Evolutionary conservation across 306 rosid species (phyloP), one percentile per base, ranked within the genome.

Genomic region (Inga laurina): DNA sequence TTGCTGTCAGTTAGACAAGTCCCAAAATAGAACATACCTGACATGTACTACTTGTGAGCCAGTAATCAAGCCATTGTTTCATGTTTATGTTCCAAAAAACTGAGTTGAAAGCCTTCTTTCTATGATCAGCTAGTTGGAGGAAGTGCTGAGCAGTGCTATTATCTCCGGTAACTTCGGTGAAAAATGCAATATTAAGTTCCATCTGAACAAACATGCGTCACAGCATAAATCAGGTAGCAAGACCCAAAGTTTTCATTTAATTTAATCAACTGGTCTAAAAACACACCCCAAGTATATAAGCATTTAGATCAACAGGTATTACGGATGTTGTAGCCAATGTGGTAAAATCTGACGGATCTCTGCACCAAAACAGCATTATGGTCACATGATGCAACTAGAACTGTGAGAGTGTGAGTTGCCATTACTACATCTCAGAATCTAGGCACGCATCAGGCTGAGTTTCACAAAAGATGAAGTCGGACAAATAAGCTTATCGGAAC

Each of bases 51-150:
- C 79, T 78, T 64, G 59, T 72, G 78, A 92, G 91, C 98, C 97
- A 92, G 84, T 85, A 93, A 86, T 95, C 99, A 82, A 92, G 89
- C 99, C 99, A 96, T 39, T 93, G 97, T 30, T 91, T 89, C 90
- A 35, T 91, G 84, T 86, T 79, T 21, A 19, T 82, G 74, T 88
- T 91, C 99, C 98, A 92, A 87, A 96, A 92, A 84, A 96, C 78
- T 70, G 91, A 86, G 76, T 86, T 76, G 3, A 94, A 81, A 54
- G 99, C 90, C 87, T 88, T 86, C 82, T 86, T 83, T 85, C 99
- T 90, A 48, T 43, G 86, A 67, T 83, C 87, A 44, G 97, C 88
- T 81, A 87, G 88, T 81, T 86, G 76, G 70, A 73, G 32, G 77
- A 96, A 94, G 69, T 12, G 82, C 41, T 86, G 72, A 0, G 95